These are phyloP conservation scores for Trichophyton rubrum DNA, from an alignment of 2,329 filamentous ascomycete species.

Conservation along the genomic window DNA sequence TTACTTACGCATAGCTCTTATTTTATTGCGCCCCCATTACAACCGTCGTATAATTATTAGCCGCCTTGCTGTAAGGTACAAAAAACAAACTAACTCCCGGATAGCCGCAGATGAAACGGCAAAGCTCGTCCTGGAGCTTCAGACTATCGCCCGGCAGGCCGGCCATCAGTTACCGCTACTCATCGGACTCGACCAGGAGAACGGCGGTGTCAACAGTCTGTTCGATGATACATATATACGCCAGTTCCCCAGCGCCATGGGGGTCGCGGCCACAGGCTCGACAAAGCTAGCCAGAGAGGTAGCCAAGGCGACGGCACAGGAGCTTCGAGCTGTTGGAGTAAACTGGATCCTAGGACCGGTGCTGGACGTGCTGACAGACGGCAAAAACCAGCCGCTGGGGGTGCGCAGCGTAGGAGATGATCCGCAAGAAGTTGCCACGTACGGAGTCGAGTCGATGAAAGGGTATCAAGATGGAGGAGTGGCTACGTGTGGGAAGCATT, in stretches of 20 bases:
- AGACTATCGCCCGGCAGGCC: conserved; percentile 79
- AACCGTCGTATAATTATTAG: too few species aligned
- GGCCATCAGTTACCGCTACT: conserved; percentile 80
- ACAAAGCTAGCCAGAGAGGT: conserved; percentile 77
- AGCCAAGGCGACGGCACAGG: conserved; percentile 83
- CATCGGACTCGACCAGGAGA: conserved; percentile 91
- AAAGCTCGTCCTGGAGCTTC: conserved; percentile 74
- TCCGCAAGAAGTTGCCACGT: conserved; percentile 86
- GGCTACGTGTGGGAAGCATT: conserved; percentile 87
- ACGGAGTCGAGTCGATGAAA: conserved; percentile 78
- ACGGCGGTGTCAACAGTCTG: conserved; percentile 92
- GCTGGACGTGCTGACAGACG: conserved; percentile 86
- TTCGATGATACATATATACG: conserved; percentile 93
- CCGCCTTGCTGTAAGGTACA: neutral
- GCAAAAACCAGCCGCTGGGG: conserved; percentile 76
- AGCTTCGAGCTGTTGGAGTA: conserved; percentile 83
- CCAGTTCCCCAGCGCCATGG: conserved; percentile 96
- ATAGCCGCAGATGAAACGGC: conserved; percentile 84
- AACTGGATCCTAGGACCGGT: conserved; percentile 93
- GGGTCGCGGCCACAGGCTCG: conserved; percentile 80
- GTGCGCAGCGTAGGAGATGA: conserved; percentile 86
- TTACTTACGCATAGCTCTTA: neutral
- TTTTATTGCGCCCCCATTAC: conserved; percentile 3
- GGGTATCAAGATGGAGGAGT: conserved; percentile 86
- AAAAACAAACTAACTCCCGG: conserved; percentile 20